These are phyloP conservation scores for Colletotrichum gloeosporioides DNA, from an alignment of 2,329 filamentous ascomycete species.

Conservation along the genomic window DNA sequence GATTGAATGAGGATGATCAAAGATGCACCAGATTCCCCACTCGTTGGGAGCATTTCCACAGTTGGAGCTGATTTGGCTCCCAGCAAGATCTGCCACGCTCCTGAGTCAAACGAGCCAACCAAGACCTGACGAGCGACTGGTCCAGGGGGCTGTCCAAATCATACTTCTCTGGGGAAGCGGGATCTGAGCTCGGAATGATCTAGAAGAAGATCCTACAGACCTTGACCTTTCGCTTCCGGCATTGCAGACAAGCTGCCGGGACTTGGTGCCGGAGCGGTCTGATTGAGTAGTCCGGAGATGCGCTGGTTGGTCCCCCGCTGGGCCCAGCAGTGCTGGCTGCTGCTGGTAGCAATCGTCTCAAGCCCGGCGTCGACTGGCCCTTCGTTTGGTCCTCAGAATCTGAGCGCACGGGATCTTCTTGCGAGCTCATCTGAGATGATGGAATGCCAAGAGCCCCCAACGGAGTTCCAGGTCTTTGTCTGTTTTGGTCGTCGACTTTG, in stretches of 20 bases:
- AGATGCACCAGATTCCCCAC: background rate
- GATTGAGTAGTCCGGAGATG: background rate
- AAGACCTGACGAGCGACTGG: no score
- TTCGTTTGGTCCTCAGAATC: background rate
- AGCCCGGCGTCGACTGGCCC: background rate
- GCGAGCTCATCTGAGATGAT: background rate
- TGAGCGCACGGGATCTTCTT: background rate
- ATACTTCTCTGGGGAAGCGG: no score
- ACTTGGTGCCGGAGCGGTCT: background rate
- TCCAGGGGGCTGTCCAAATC: no score
- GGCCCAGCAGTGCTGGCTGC: background rate
- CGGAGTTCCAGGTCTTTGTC: background rate
- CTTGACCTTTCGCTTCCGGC: conserved; percentile 7
- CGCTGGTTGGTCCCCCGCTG: background rate
- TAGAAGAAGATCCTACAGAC: background rate
- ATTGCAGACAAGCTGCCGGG: background rate
- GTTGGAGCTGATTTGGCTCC: background rate
- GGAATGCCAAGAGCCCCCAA: background rate
- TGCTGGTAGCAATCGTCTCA: background rate
- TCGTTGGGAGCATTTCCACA: background rate
- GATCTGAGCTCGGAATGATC: no score
- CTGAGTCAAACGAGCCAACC: background rate
- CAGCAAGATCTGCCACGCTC: background rate
- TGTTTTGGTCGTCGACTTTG: background rate
- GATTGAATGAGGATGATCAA: no score